These are phyloP conservation scores for Asterella californica DNA, from an alignment of 225 moss, liverwort and hornwort genomes.

Conservation along the genomic window DNA sequence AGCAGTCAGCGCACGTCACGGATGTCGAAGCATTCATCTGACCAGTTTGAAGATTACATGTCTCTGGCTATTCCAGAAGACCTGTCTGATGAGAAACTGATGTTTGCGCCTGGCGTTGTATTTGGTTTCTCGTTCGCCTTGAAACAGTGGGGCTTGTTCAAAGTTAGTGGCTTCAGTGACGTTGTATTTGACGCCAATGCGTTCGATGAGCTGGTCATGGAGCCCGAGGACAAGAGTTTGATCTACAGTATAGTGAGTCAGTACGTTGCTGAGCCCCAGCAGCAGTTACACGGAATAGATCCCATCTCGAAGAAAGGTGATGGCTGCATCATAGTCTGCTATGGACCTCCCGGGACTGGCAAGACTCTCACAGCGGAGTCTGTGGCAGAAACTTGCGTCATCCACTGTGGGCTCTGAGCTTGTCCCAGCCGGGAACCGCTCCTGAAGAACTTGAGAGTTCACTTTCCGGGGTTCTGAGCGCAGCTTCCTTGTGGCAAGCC, in stretches of 20 bases:
- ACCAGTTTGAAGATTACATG: neutral
- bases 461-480: constrained; percentile 27
- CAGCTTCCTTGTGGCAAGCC: constrained; percentile 33
- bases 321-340: constrained; percentile 40
- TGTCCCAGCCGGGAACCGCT: constrained; percentile 29
- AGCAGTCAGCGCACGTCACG: no score
- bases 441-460: constrained; percentile 26
- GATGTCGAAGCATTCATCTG: neutral
- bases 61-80: neutral
- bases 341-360: constrained; percentile 41
- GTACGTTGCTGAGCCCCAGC: constrained; percentile 7
- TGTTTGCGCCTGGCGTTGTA: constrained; percentile 33
- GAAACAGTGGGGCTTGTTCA: constrained; percentile 37
- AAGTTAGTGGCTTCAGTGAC: constrained; percentile 27
- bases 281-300: neutral
- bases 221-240: constrained; percentile 14
- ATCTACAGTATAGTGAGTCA: constrained; percentile 29
- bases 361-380: constrained; percentile 46
- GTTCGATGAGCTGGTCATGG: constrained; percentile 30
- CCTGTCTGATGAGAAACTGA: constrained; percentile 1
- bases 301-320: constrained; percentile 37
- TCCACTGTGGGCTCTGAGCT: constrained; percentile 37
- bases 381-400: constrained; percentile 35
- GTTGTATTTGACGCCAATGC: constrained; percentile 26
- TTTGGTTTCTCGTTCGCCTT: constrained; percentile 36